Evolutionary conservation across 352 stramenopile genomes (phyloP).

Genomic region (Phytophthora sp.): DNA sequence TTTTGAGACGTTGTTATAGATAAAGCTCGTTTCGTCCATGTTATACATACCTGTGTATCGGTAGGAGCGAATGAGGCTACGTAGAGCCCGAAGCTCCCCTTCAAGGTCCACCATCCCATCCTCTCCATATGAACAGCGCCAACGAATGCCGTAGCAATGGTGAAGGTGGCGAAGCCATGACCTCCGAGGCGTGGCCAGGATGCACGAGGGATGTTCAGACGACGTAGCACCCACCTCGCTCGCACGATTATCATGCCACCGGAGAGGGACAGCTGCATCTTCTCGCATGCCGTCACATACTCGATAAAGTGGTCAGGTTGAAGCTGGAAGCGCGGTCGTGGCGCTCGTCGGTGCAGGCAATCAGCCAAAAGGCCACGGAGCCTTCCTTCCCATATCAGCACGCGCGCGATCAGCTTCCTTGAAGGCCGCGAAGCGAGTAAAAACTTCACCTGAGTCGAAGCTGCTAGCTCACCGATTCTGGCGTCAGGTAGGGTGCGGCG

Average conservation of each 20-base stretch:
- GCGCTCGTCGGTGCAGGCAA: background rate
- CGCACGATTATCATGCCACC: background rate
- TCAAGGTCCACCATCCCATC: background rate
- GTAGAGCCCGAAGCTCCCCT: no score
- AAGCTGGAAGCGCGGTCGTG: background rate
- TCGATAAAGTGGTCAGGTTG: background rate
- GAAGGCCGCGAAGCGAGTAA: background rate
- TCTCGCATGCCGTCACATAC: background rate
- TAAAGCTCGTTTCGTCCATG: background rate
- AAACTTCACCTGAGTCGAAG: background rate
- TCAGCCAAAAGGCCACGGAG: background rate
- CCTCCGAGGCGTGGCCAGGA: background rate
- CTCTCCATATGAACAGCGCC: constrained; percentile 1
- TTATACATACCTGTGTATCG: background rate
- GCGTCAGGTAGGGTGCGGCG: no score
- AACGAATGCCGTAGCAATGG: background rate
- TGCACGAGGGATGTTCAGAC: background rate
- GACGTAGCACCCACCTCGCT: background rate
- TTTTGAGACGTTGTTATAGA: no score
- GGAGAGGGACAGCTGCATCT: background rate
- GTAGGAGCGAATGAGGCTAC: background rate
- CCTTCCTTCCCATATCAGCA: background rate
- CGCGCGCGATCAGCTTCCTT: background rate
- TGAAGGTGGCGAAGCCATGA: background rate
- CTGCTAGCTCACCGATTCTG: background rate